Conservation (phyloP, 805 yeast species). For the Cephaloascus albidus region DNA sequence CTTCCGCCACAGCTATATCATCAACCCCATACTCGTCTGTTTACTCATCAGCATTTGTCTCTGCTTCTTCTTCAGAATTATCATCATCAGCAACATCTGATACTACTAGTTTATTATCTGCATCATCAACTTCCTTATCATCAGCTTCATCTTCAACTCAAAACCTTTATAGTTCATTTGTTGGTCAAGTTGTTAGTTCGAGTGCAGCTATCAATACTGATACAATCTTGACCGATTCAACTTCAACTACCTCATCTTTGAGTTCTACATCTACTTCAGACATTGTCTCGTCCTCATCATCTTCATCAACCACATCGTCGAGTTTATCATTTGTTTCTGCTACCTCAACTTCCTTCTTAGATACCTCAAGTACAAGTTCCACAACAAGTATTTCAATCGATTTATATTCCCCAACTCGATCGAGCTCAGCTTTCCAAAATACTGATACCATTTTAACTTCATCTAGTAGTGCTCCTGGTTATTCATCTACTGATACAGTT, state of each 20-base stretch:
- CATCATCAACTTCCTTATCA: background rate
- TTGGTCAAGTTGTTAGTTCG: background rate
- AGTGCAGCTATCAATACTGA: background rate
- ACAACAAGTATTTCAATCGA: too few relatives aligned
- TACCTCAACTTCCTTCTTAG: constrained; percentile 6
- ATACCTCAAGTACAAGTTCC: too few relatives aligned
- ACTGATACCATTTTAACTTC: constrained; percentile 1
- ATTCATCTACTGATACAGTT: background rate
- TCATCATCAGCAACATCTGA: background rate
- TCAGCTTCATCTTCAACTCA: background rate
- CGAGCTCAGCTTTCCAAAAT: constrained; percentile 1
- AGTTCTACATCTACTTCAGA: background rate
- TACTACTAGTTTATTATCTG: too few relatives aligned
- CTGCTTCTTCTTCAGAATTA: constrained; percentile 2
- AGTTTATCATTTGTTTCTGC: constrained; percentile 2
- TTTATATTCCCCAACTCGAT: too few relatives aligned
- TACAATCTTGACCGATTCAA: background rate
- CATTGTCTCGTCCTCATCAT: constrained; percentile 1
- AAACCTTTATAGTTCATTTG: background rate
- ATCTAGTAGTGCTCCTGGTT: background rate
- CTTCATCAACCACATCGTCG: background rate
- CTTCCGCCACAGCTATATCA: constrained; percentile 3
- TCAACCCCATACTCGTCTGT: background rate
- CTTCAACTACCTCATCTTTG: background rate
- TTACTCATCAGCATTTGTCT: background rate